Base-by-base conservation (phyloP, 495 filamentous ascomycete genomes). In the Hypoxylon perforatum region DNA sequence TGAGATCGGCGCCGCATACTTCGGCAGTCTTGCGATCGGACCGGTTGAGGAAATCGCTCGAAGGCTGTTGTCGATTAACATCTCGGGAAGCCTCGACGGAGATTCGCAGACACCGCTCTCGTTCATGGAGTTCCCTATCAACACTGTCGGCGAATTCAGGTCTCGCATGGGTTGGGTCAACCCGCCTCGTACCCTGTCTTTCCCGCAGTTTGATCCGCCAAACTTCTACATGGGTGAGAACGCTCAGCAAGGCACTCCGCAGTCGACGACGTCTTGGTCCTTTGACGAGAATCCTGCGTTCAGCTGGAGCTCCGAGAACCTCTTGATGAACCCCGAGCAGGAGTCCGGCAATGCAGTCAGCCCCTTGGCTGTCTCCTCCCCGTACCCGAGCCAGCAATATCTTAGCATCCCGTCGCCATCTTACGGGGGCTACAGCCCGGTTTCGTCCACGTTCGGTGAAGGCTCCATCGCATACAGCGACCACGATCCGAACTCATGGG, bases 1-100 rank as follows among this genome's bases (percentile, higher is more conserved):
- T 8, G 93, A 96, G 70, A 86, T 97, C 58, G 94, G 92, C 49
- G 90, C 92, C 18, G 89, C 92, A 38, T 97, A 93, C 69, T 89
- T 96, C 55, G 92, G 91, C 18, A 89, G 91, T 67, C 77, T 94
- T 71, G 88, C 89, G 3, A 81, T 93, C 46, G 84, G 85, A 2
- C 90, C 90, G 1, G 90, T 93, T 30, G 91, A 93, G 72, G 87
- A 94, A 70, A 93, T 93, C 45, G 87, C 91, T 57, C 84, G 85
- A 42, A 87, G 82, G 17, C 80, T 91, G 17, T 74, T 83, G 46
- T 79, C 77, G 50, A 77, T 83, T 71, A 81, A 78, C 61, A 73
- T 77, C 54, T 78, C 79, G 9, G 78, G 77, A 36, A 77, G 71
- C 41, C 74, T 79, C 28, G 76, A 81, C 18, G 77, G 78, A 10